Conservation (phyloP, 164 flowering plant genomes). For the Chloranthus sessilifolius region DNA sequence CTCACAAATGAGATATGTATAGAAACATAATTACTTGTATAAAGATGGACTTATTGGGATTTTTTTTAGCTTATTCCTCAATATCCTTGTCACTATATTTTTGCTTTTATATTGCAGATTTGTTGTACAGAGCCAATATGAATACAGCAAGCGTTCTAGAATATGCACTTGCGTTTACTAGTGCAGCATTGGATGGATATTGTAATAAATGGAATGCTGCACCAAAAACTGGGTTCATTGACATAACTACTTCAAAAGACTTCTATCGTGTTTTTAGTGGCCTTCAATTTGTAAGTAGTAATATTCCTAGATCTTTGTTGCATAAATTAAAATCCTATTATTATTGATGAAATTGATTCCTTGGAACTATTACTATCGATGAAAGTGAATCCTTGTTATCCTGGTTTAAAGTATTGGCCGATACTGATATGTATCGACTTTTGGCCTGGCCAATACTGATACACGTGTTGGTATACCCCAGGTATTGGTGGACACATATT, state of each 20-base stretch:
- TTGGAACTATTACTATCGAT: too few species aligned
- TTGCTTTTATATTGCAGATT: constrained; percentile 43
- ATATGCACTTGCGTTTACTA: constrained; percentile 93
- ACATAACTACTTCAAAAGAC: constrained; percentile 94
- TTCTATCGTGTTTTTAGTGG: constrained; percentile 94
- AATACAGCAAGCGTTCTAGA: constrained; percentile 92
- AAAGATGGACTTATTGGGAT: too few species aligned
- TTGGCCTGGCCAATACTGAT: too few species aligned
- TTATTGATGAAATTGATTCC: neutral
- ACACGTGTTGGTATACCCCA: too few species aligned
- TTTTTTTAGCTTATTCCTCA: too few species aligned
- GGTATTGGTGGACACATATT: too few species aligned
- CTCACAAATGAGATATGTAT: too few species aligned
- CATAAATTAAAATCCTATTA: neutral
- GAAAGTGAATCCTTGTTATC: too few species aligned
- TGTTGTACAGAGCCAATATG: constrained; percentile 81
- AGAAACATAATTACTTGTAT: too few species aligned
- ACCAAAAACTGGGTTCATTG: constrained; percentile 95
- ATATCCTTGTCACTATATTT: too few species aligned
- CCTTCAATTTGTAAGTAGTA: constrained; percentile 79
- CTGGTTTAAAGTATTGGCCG: too few species aligned
- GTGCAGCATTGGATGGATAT: constrained; percentile 90
- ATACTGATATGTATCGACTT: too few species aligned
- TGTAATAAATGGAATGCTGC: constrained; percentile 87
- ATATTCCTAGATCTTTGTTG: neutral